These are phyloP conservation scores for Paecilomyces sp. DNA, from an alignment of 2,329 filamentous ascomycete genomes.

Conservation along the genomic window DNA sequence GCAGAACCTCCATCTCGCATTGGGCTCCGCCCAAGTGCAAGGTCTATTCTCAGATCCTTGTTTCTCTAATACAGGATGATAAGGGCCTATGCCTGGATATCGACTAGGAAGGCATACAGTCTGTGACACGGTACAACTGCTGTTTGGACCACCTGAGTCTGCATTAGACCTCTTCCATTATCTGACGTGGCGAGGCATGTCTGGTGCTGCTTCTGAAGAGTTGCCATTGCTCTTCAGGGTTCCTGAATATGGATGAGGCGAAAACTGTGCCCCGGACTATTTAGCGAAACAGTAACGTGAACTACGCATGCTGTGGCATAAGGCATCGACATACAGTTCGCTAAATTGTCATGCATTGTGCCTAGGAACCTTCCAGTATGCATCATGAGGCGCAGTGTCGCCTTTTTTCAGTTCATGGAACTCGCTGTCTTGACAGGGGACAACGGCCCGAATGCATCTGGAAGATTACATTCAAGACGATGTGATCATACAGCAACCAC, in stretches of 20 bases:
- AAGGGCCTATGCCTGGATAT: conserved; percentile 22
- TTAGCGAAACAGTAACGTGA: background rate
- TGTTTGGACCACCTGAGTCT: conserved; percentile 29
- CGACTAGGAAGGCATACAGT: conserved; percentile 22
- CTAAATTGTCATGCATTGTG: background rate
- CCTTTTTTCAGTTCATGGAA: background rate
- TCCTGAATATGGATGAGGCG: conserved; percentile 16
- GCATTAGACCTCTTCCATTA: conserved; percentile 29
- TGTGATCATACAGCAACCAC: background rate
- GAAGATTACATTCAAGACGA: background rate
- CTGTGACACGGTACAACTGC: conserved; percentile 26
- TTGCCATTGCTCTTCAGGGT: conserved; percentile 16
- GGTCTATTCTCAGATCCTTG: conserved; percentile 21
- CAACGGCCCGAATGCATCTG: background rate
- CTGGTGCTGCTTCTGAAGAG: conserved; percentile 19
- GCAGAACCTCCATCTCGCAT: conserved; percentile 33
- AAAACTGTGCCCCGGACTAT: conserved; percentile 3
- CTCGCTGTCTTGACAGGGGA: background rate
- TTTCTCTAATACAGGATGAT: conserved; percentile 21
- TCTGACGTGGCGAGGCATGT: conserved; percentile 34
- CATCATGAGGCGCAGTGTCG: conserved; percentile 3
- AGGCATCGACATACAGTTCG: background rate
- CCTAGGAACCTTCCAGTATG: conserved; percentile 1
- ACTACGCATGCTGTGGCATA: background rate
- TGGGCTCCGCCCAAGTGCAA: conserved; percentile 29